Percentiles rank a stretch among this genome's conserved stretches.
phyloP scores from a whole-genome alignment of 371 early-diverging fungal genomes.

The Amoeboaphelidium protococcarum region DNA sequence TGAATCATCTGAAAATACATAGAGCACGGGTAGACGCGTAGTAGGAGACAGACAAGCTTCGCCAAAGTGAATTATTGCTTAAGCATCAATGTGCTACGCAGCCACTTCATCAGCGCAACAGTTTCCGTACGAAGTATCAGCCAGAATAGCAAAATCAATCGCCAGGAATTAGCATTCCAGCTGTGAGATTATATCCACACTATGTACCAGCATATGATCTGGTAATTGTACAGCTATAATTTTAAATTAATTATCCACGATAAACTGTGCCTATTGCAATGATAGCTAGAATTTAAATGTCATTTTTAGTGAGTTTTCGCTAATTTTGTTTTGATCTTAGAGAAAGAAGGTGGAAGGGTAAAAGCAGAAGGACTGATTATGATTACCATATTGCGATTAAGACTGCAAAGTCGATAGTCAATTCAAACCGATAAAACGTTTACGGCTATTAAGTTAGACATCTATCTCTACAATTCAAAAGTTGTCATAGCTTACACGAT shows the following conservation, averaged over 20 bases:
- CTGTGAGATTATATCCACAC: neutral
- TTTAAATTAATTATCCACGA: neutral
- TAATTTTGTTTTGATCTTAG: too few species aligned
- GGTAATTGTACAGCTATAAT: neutral
- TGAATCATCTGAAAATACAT: too few species aligned
- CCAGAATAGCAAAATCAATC: neutral
- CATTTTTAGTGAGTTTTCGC: neutral
- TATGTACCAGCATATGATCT: neutral
- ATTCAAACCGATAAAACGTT: too few species aligned
- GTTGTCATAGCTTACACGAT: too few species aligned
- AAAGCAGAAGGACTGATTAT: too few species aligned
- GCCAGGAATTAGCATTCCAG: neutral
- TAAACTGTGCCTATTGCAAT: neutral
- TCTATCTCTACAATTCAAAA: too few species aligned
- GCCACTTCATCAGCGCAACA: neutral
- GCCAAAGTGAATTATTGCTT: neutral
- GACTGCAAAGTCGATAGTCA: too few species aligned
- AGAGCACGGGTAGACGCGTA: too few species aligned
- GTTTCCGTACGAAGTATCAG: neutral
- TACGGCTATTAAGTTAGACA: too few species aligned
- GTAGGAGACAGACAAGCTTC: neutral
- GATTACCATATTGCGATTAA: too few species aligned
- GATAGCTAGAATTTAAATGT: neutral
- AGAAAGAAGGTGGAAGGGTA: too few species aligned
- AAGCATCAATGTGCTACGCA: neutral